Evolutionary conservation across 176 grass and related monocot genomes (phyloP).

Genomic region (Puya raimondii): DNA sequence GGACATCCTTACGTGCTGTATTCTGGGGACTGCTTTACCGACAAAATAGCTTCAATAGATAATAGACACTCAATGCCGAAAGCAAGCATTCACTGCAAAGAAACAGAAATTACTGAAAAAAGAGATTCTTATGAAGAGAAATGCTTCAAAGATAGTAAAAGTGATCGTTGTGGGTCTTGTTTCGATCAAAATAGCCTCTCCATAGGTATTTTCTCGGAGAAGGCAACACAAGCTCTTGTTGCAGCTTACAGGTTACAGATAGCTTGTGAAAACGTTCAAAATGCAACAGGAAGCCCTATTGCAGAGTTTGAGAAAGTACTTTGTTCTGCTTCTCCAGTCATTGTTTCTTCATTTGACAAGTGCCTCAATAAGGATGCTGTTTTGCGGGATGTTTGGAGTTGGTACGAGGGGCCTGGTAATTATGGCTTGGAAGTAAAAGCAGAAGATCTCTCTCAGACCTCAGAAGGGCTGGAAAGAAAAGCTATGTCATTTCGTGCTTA

Average conservation of each 20-base stretch:
- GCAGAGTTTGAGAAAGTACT: conserved; percentile 11
- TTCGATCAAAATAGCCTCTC: too few relatives aligned
- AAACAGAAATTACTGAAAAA: too few relatives aligned
- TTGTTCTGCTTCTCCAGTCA: conserved; percentile 9
- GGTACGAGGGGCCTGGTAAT: background rate
- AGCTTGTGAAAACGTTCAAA: background rate
- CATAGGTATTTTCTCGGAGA: background rate
- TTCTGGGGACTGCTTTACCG: too few relatives aligned
- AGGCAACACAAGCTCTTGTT: conserved; percentile 1
- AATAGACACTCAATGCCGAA: too few relatives aligned
- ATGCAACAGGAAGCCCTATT: conserved; percentile 3
- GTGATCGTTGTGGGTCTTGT: too few relatives aligned
- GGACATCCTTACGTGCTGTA: too few relatives aligned
- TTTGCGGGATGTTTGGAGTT: conserved; percentile 1
- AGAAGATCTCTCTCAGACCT: background rate
- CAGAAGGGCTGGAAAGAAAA: too few relatives aligned
- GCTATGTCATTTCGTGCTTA: background rate
- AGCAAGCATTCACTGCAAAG: too few relatives aligned
- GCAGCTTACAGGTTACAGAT: background rate
- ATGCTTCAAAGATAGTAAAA: too few relatives aligned
- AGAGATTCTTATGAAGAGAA: too few relatives aligned
- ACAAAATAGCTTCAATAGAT: too few relatives aligned
- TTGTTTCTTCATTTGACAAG: background rate
- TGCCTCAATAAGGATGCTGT: background rate
- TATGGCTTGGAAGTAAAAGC: conserved; percentile 3